Percentiles rank a stretch among this genome's conserved stretches.
phyloP scores from a whole-genome alignment of 2,329 filamentous ascomycete species.

The Pseudocercospora musae region DNA sequence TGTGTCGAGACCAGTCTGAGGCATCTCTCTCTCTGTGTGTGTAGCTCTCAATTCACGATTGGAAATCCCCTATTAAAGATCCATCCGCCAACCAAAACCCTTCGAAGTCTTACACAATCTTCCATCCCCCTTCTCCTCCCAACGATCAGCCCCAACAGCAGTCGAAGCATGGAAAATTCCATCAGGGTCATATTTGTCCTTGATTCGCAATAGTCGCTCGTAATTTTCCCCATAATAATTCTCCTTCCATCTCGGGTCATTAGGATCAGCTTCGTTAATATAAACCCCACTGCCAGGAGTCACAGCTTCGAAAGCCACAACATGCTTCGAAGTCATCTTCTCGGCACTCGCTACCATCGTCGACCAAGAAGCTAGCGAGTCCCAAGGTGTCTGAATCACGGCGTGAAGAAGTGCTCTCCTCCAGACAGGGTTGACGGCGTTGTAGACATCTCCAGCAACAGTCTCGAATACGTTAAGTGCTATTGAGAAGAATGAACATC shows the following conservation, averaged over 20 bases:
- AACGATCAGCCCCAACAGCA: conserved; percentile 20
- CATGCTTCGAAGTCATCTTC: conserved; percentile 34
- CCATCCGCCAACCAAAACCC: background rate
- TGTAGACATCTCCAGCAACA: conserved; percentile 39
- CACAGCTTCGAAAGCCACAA: conserved; percentile 31
- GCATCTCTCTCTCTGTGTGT: no score
- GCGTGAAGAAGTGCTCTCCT: conserved; percentile 40
- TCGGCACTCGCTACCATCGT: conserved; percentile 20
- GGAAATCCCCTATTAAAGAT: no score
- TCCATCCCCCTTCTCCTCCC: conserved; percentile 11
- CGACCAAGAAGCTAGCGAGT: conserved; percentile 12
- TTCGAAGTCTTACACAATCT: conserved; percentile 4
- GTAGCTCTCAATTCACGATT: no score
- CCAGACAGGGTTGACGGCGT: conserved; percentile 53
- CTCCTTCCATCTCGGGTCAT: conserved; percentile 16
- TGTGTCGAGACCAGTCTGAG: no score
- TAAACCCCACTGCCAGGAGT: conserved; percentile 37
- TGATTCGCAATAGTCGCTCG: conserved; percentile 11
- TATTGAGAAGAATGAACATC: conserved; percentile 35
- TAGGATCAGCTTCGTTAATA: conserved; percentile 36
- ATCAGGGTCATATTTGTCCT: conserved; percentile 14
- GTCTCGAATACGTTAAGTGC: conserved; percentile 26
- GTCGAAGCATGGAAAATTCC: conserved; percentile 21
- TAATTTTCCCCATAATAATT: conserved; percentile 23
- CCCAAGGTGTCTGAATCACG: conserved; percentile 25